These are phyloP conservation scores for Stagonosporopsis cucurbitacearum DNA, from an alignment of 2,329 filamentous ascomycete species.

Conservation along the genomic window DNA sequence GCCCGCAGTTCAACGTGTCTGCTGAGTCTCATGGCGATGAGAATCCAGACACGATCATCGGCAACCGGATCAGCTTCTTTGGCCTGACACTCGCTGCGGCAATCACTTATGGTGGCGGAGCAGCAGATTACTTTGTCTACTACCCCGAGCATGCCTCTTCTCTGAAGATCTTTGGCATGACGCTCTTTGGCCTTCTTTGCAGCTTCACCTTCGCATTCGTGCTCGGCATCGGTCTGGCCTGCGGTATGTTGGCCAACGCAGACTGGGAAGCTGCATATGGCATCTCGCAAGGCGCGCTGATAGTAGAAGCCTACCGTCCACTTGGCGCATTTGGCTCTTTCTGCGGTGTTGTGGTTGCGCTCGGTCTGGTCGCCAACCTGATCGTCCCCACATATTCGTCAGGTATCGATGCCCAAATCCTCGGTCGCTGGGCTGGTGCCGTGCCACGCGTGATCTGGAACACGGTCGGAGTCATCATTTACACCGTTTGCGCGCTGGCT, in stretches of 20 bases:
- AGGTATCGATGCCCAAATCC: constrained; percentile 71
- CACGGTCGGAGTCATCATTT: constrained; percentile 66
- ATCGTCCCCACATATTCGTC: constrained; percentile 68
- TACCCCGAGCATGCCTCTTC: constrained; percentile 62
- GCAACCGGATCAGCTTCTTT: constrained; percentile 71
- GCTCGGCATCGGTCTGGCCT: constrained; percentile 67
- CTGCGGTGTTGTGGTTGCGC: constrained; percentile 68
- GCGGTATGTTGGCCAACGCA: constrained; percentile 59
- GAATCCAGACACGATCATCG: constrained; percentile 56
- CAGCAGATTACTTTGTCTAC: constrained; percentile 74
- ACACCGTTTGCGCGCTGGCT: constrained; percentile 68
- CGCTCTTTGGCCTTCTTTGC: constrained; percentile 61
- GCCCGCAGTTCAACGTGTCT: constrained; percentile 63
- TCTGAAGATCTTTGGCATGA: constrained; percentile 63
- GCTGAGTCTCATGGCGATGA: constrained; percentile 59
- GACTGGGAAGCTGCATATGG: constrained; percentile 65
- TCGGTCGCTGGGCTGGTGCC: constrained; percentile 63
- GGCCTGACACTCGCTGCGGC: constrained; percentile 70
- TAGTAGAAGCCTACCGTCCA: constrained; percentile 66
- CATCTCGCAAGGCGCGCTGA: constrained; percentile 67
- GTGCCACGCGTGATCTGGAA: constrained; percentile 72
- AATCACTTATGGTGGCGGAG: constrained; percentile 67
- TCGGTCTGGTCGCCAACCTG: constrained; percentile 71
- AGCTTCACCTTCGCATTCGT: constrained; percentile 68
- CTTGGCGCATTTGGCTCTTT: constrained; percentile 70